These are phyloP conservation scores for Amylostereum areolatum DNA, from an alignment of 1,284 basidiomycete genomes.

Conservation along the genomic window DNA sequence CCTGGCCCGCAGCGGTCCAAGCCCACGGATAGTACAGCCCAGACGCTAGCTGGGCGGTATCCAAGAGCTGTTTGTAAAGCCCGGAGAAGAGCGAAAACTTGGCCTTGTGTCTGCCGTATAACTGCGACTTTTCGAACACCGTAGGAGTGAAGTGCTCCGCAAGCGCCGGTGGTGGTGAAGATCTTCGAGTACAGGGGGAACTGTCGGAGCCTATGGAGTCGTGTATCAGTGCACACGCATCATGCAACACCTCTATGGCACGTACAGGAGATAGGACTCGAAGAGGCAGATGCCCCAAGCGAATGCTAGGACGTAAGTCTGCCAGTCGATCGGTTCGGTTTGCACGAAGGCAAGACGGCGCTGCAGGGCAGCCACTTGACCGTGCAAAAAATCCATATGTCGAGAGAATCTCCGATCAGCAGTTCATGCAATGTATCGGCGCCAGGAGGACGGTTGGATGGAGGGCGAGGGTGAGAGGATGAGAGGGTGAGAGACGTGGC, in stretches of 20 bases:
- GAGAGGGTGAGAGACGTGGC: too few species aligned
- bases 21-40: slow-evolving; percentile 73
- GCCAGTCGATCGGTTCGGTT: slow-evolving; percentile 29
- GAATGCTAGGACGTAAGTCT: slow-evolving; percentile 45
- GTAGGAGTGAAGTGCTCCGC: slow-evolving; percentile 67
- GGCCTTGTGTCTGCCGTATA: slow-evolving; percentile 92
- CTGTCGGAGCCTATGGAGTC: slow-evolving; percentile 61
- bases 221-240: background rate
- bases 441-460: too few species aligned
- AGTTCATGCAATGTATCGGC: too few species aligned
- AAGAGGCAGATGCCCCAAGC: slow-evolving; percentile 79
- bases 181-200: slow-evolving; percentile 78
- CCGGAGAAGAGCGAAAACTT: slow-evolving; percentile 73
- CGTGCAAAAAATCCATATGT: slow-evolving; percentile 52
- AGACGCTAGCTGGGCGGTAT: slow-evolving; percentile 67
- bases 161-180: slow-evolving; percentile 72
- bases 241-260: slow-evolving; percentile 7
- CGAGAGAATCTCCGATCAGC: background rate
- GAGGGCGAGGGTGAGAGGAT: too few species aligned
- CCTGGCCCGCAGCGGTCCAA: slow-evolving; percentile 59
- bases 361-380: slow-evolving; percentile 48
- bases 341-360: slow-evolving; percentile 33
- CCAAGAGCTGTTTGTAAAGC: slow-evolving; percentile 67
- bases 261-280: slow-evolving; percentile 78
- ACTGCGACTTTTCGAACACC: slow-evolving; percentile 85